Evolutionary conservation across 768 basidiomycete species (phyloP).

Genomic region (Suillus americanus): DNA sequence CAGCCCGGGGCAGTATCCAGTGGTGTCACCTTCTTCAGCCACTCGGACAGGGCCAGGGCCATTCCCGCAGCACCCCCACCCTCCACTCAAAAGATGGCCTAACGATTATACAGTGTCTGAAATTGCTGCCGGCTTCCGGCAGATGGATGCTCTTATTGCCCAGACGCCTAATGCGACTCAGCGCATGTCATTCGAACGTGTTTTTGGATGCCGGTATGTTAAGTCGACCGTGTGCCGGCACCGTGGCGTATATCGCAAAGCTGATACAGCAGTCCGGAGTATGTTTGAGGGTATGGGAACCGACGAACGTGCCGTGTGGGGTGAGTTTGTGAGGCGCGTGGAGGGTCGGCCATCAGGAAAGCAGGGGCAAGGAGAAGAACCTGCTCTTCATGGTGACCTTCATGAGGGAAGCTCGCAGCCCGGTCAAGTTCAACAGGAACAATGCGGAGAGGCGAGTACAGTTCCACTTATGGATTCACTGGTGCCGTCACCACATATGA

Average conservation of each 20-base stretch:
- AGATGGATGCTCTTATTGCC: slow-evolving; percentile 41
- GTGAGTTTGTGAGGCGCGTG: slow-evolving; percentile 62
- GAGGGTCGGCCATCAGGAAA: slow-evolving; percentile 47
- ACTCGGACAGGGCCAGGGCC: slow-evolving; percentile 18
- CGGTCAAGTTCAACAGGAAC: slow-evolving; percentile 14
- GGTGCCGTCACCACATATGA: neutral
- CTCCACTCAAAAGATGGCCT: slow-evolving; percentile 72
- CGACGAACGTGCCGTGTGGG: slow-evolving; percentile 62
- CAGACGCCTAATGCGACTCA: slow-evolving; percentile 51
- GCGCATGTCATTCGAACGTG: slow-evolving; percentile 65
- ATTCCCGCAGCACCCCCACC: slow-evolving; percentile 56
- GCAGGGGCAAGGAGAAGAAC: slow-evolving; percentile 22
- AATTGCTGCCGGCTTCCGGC: slow-evolving; percentile 57
- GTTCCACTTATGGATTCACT: slow-evolving; percentile 13
- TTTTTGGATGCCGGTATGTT: slow-evolving; percentile 70
- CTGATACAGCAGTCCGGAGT: slow-evolving; percentile 44
- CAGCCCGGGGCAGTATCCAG: slow-evolving; percentile 17
- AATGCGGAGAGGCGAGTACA: slow-evolving; percentile 16
- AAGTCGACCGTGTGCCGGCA: slow-evolving; percentile 75
- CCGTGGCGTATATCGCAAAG: slow-evolving; percentile 65
- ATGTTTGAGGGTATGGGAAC: slow-evolving; percentile 56
- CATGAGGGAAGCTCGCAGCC: slow-evolving; percentile 4
- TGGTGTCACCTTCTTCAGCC: slow-evolving; percentile 16
- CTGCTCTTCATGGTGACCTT: slow-evolving; percentile 18
- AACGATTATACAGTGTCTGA: slow-evolving; percentile 74